Evolutionary conservation across 192 early-diverging fungal genomes (phyloP), one percentile per base, ranked within the genome.

Genomic region (Pilaira anomala): DNA sequence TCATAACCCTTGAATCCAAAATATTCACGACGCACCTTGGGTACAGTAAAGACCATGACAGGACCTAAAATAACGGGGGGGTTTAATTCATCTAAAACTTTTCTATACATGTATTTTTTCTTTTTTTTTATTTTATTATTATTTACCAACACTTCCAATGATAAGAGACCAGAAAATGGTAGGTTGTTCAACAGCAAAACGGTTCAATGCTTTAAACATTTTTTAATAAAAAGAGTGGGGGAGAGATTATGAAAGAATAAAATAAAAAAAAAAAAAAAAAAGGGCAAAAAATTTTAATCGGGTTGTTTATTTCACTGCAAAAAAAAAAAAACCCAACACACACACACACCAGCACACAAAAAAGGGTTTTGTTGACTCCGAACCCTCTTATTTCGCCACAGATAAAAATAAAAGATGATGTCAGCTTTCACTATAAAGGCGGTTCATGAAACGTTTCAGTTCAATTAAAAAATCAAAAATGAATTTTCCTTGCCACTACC

Each of bases 121-220:
- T 14, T 26, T 26, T 22, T 48, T 8, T 2, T n/a, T 42, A 16
- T 9, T n/a, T n/a, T n/a, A n/a, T n/a, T n/a, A n/a, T n/a, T n/a
- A n/a, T 42, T 54, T 67, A 73, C 71, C 71, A 39, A 52, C 61
- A 50, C 54, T 53, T 33, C 61, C 71, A 73, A 73, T 67, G 16
- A 67, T 60, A 63, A 67, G 63, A 28, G 71, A 73, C 71, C 71
- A 73, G 18, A 67, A 62, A 45, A 73, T 60, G 22, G 59, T 60
- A 63, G 71, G 71, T 52, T 45, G 39, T 44, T 73, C 60, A 67
- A 63, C 33, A 57, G 71, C 65, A 50, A 73, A 67, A 49, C 65
- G 64, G 41, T 60, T 55, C 46, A 73, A 22, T 40, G 62, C 42
- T 63, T 40, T 59, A 21, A 67, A 63, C 67, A 69, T 69, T 36